Evolutionary conservation across 768 basidiomycete species (phyloP).

Genomic region (Heimioporus sp.): DNA sequence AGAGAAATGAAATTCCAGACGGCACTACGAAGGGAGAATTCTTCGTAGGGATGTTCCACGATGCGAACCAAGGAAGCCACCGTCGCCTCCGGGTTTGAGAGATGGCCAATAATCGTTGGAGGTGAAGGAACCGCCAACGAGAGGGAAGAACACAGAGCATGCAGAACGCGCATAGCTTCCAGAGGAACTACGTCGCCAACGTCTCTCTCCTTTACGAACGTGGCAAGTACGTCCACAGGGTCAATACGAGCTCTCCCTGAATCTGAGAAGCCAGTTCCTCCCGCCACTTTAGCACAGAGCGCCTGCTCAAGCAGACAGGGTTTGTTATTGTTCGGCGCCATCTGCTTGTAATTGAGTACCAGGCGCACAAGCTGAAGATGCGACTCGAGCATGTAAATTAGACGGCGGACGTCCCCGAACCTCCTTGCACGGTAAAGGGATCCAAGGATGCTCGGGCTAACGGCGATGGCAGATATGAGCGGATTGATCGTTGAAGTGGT

Average conservation of each 20-base stretch:
- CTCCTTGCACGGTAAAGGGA: constrained; percentile 63
- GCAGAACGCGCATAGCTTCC: constrained; percentile 66
- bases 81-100: constrained; percentile 72
- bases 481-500: constrained; percentile 81
- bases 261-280: constrained; percentile 44
- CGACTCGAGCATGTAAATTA: constrained; percentile 68
- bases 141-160: constrained; percentile 63
- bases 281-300: constrained; percentile 60
- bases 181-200: constrained; percentile 60
- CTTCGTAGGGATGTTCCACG: constrained; percentile 77
- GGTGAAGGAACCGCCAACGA: constrained; percentile 58
- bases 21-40: constrained; percentile 63
- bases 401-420: constrained; percentile 63
- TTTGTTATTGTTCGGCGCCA: constrained; percentile 39
- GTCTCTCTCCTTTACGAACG: constrained; percentile 63
- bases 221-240: constrained; percentile 72
- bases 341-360: constrained; percentile 64
- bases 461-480: constrained; percentile 65
- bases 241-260: constrained; percentile 51
- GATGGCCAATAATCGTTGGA: constrained; percentile 74
- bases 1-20: constrained; percentile 85
- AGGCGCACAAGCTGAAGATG: constrained; percentile 61
- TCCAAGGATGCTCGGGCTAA: constrained; percentile 55
- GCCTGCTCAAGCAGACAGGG: constrained; percentile 75
- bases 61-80: constrained; percentile 68